Percentiles rank a stretch among this genome's conserved stretches.
These are phyloP conservation scores for Volvox reticuliferus DNA, from an alignment of 139 green algal species.

Conservation along the genomic window DNA sequence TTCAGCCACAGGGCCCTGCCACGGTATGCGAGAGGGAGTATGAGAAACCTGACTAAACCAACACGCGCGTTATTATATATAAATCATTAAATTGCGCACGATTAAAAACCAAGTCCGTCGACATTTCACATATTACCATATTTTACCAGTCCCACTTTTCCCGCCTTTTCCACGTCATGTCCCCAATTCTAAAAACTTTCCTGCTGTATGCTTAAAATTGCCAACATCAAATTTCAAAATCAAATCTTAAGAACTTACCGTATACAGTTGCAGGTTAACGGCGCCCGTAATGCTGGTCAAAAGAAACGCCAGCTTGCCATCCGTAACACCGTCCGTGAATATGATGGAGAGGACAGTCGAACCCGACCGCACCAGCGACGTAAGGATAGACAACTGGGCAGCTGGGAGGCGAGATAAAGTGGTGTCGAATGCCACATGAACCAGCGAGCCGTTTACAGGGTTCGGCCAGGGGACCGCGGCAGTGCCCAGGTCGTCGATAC, in stretches of 20 bases:
- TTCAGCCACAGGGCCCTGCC: neutral
- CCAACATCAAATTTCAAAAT: too few relatives aligned
- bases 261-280: neutral
- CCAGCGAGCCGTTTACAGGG: neutral
- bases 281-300: neutral
- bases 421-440: constrained; percentile 34
- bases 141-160: neutral
- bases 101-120: too few relatives aligned
- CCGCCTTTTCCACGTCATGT: neutral
- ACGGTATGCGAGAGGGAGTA: neutral
- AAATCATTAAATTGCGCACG: too few relatives aligned
- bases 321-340: neutral
- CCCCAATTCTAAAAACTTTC: neutral
- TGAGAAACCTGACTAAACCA: too few relatives aligned
- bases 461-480: neutral
- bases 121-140: too few relatives aligned
- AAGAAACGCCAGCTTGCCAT: neutral
- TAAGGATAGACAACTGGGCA: neutral
- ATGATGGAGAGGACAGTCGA: constrained; percentile 12
- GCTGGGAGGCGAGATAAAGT: neutral
- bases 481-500: neutral
- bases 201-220: too few relatives aligned
- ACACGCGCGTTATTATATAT: too few relatives aligned
- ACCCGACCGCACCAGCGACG: neutral
- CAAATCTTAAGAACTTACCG: neutral